Conservation (phyloP, 345 rosid genomes). For the Eucalyptus erythrocorys region DNA sequence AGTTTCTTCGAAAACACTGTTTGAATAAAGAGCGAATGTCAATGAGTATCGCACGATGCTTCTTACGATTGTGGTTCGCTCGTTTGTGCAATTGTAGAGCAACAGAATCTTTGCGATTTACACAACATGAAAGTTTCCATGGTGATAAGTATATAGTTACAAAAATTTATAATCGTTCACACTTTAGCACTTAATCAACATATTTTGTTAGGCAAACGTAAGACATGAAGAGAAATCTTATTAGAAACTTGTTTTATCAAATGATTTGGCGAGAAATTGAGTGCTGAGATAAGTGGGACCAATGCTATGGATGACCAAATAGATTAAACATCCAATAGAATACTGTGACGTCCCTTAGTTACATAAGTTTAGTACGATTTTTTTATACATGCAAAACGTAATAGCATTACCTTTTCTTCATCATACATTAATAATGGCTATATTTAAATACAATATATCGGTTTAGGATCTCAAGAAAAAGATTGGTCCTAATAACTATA, state of each 20-base stretch:
- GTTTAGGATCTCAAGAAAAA: neutral
- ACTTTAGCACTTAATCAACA: neutral
- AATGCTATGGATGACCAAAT: neutral
- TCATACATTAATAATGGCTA: neutral
- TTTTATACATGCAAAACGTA: neutral
- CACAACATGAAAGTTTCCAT: neutral
- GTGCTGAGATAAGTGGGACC: neutral
- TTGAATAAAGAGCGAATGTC: neutral
- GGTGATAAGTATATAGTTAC: neutral
- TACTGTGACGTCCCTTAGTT: neutral
- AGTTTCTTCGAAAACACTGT: neutral
- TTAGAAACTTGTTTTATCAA: neutral
- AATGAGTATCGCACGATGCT: neutral
- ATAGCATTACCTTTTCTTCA: neutral
- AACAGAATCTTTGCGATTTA: neutral
- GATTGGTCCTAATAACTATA: neutral
- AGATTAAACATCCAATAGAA: neutral
- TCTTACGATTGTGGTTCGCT: neutral
- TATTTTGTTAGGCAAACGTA: neutral
- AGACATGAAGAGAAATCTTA: fast-evolving
- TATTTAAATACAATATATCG: neutral
- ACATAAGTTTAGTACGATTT: neutral
- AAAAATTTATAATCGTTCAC: neutral
- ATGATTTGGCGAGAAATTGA: neutral
- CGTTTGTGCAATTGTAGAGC: neutral